Evolutionary conservation across 2,329 filamentous ascomycete genomes (phyloP), one percentile per base, ranked within the genome.

Genomic region (Penicillium sp.): DNA sequence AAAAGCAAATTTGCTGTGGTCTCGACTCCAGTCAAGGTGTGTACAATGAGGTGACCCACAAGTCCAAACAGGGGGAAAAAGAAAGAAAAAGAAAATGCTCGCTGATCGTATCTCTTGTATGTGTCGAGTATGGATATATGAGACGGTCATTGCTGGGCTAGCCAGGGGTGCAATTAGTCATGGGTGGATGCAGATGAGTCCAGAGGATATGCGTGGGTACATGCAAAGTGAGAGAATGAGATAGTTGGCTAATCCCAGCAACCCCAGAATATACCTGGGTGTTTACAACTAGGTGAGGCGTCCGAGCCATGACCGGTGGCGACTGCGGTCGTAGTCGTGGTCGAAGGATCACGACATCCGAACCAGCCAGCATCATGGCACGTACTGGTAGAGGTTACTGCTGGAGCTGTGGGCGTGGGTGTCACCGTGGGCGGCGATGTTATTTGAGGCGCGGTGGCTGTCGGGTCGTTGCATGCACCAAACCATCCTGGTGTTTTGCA

Each of bases 401-500:
- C 18, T 16, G 44, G 36, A 4, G 18, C 11, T n/a, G 40, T 31
- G 22, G 18, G 4, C 18, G 18, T 20, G 18, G 18, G 43, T 44
- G 6, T 41, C 22, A 44, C 31, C 1, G 43, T 47, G 3, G 50
- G 46, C 10, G 43, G 43, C 14, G 50, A 43, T 4, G 50, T 50
- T 10, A 41, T 24, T 13, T 36, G 20, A 28, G 23, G 34, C 16
- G 45, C 44, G 11, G 31, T 43, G 3, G 38, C 29, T 1, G 50
- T 45, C 3, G 47, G 39, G 29, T 52, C 50, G 14, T 52, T 44
- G 28, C 67, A 69, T 20, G 18, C 18, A 20, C 18, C 18, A 20
- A 20, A 20, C 67, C 67, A 70, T 10, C 68, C 68, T 16, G 64
- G 66, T 28, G 58, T 60, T 35, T 64, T 50, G 46, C 68, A 70